Evolutionary conservation across 306 rosid genomes (phyloP).

Genomic region (Acacia acuminata): DNA sequence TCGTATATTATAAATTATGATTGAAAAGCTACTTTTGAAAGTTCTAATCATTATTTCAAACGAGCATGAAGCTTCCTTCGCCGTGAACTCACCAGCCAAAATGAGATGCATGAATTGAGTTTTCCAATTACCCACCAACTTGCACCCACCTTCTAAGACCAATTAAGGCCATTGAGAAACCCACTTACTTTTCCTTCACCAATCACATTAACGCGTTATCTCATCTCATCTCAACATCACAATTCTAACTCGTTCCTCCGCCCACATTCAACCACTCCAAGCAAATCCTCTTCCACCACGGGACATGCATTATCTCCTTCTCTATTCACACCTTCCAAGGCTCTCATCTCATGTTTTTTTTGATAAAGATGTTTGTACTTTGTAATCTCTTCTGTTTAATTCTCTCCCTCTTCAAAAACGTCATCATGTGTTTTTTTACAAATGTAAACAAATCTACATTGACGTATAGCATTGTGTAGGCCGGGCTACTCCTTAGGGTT

Average conservation of each 20-base stretch:
- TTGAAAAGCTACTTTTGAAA: too few relatives aligned
- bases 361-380: too few relatives aligned
- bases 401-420: not conserved
- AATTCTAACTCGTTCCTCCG: not conserved
- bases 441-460: not conserved
- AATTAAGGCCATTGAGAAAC: not conserved
- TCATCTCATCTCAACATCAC: not conserved
- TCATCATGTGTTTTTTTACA: not conserved
- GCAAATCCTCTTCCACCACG: not conserved
- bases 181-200: not conserved
- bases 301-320: not conserved
- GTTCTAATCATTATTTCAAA: too few relatives aligned
- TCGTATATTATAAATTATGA: too few relatives aligned
- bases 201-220: not conserved
- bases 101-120: slow-evolving; percentile 1
- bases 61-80: too few relatives aligned
- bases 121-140: not conserved
- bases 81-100: not conserved
- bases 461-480: not conserved
- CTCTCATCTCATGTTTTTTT: not conserved
- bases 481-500: not conserved
- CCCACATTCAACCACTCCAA: not conserved
- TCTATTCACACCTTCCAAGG: not conserved
- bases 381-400: not conserved
- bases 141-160: not conserved